phyloP scores from a whole-genome alignment of 495 filamentous ascomycete species.

The Hypoxylon fragiforme region DNA sequence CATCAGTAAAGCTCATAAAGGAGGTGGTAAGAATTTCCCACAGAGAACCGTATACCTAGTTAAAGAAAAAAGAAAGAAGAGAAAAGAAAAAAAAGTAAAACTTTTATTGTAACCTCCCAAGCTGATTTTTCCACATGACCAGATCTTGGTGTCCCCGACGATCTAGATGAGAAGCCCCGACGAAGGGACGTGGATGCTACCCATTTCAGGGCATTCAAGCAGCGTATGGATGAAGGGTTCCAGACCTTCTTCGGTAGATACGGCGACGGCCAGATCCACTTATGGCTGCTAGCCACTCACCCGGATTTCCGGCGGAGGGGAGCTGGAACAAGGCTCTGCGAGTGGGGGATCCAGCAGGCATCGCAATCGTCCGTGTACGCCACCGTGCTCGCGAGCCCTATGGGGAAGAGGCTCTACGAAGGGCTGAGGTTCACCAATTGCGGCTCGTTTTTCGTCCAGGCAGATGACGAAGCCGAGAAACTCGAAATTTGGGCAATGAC shows the following conservation, averaged over 20 bases:
- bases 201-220: slow-evolving; percentile 38
- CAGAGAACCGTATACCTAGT: too few relatives aligned
- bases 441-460: slow-evolving; percentile 36
- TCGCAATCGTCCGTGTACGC: slow-evolving; percentile 24
- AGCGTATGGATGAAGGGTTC: slow-evolving; percentile 33
- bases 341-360: slow-evolving; percentile 39
- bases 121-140: slow-evolving; percentile 21
- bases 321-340: slow-evolving; percentile 37
- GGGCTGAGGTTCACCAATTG: slow-evolving; percentile 31
- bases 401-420: slow-evolving; percentile 42
- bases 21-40: slow-evolving; percentile 34
- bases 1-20: slow-evolving; percentile 35
- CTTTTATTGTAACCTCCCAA: neutral
- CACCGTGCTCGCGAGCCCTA: slow-evolving; percentile 44
- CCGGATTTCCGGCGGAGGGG: slow-evolving; percentile 40
- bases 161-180: slow-evolving; percentile 2
- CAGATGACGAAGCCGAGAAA: slow-evolving; percentile 38
- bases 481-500: slow-evolving; percentile 45
- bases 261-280: slow-evolving; percentile 40
- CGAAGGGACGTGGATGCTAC: slow-evolving; percentile 37
- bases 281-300: slow-evolving; percentile 42
- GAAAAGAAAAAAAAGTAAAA: too few relatives aligned
- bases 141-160: slow-evolving; percentile 20
- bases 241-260: slow-evolving; percentile 32
- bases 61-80: too few relatives aligned